Evolutionary conservation across 2,329 filamentous ascomycete species (phyloP).

Genomic region (Pseudocercospora fuligena): DNA sequence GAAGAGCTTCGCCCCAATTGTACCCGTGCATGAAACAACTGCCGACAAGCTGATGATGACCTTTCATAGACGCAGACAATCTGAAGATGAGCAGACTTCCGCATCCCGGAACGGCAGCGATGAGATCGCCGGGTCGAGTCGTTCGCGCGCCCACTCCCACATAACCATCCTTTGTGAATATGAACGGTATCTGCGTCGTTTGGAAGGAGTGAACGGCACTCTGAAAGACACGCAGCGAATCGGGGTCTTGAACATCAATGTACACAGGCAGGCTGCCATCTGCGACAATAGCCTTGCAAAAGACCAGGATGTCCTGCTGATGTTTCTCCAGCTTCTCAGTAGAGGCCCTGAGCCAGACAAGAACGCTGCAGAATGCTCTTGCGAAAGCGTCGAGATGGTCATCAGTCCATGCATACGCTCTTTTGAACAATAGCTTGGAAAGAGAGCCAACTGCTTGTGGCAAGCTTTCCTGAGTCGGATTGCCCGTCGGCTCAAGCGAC

Average conservation of each 20-base stretch:
- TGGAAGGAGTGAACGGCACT: conserved; percentile 11
- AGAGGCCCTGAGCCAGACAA: conserved; percentile 6
- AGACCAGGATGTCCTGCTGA: no score
- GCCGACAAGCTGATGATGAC: conserved; percentile 21
- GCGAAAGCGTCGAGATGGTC: conserved; percentile 10
- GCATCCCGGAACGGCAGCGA: conserved; percentile 17
- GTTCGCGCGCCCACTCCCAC: conserved; percentile 12
- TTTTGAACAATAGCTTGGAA: no score
- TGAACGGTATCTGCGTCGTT: conserved; percentile 10
- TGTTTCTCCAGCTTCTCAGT: conserved; percentile 6
- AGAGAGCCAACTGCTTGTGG: conserved; percentile 7
- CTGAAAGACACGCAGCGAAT: background rate
- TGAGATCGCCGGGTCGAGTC: conserved; percentile 6
- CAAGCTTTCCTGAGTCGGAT: conserved; percentile 1
- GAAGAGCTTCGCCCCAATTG: conserved; percentile 20
- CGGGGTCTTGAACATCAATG: background rate
- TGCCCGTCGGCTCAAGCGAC: background rate
- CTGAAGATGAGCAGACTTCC: no score
- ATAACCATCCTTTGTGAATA: conserved; percentile 10
- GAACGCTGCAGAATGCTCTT: conserved; percentile 7
- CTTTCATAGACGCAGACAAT: no score
- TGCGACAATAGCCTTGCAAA: no score
- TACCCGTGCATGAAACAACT: conserved; percentile 18
- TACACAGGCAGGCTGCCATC: background rate
- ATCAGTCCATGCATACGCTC: no score